Base-by-base conservation (phyloP, 176 grass and related monocot genomes). In the Pontederia paniculata region DNA sequence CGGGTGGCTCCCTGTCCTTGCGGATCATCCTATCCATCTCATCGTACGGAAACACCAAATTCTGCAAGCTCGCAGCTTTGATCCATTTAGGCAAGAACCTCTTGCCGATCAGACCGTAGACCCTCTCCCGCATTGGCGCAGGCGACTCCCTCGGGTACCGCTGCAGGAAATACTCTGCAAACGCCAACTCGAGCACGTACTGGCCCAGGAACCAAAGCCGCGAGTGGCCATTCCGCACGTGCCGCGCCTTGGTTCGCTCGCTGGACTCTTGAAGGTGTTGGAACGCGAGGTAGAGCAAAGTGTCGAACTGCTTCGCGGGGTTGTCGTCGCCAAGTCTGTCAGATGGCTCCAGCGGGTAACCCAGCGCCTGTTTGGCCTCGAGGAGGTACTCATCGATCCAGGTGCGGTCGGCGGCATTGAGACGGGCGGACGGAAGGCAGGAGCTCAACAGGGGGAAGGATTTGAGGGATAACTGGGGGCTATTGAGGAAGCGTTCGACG, bases 381-480 rank as follows among this genome's bases (percentile, higher is more conserved):
- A 98, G 83, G 54, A 98, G 83, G 69, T 98, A 98, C 80, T 98
- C 87, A 42, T 88, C 93, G 42, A 91, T 88, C 93, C 93, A 98
- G 18, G 71, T 82, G 41, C 52, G 73, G 60, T 98, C 93, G 15
- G 87, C 83, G 58, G 74, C 78, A 70, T 82, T 84, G 55, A 98
- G 73, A 12, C 77, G 86, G 44, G 83, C 56, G 20, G 86, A 80
- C 23, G 93, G 93, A 58, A 98, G 79, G 75, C 93, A 98, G 15
- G 93, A 98, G 43, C 86, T 91, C 43, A 98, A 80, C 9, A 98
- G 78, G 41, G 93, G 93, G 3, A 98, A 84, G 31, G 87, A 70
- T 62, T 91, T 98, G 56, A 98, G 83, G 25, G 93, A 98, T 72
- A 91, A 63, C 76, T 98, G 93, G 69, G 93, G 87, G 78, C 93